Evolutionary conservation across 768 basidiomycete species (phyloP), one percentile per base, ranked within the genome.

Genomic region (Hortiboletus flavorubellus): DNA sequence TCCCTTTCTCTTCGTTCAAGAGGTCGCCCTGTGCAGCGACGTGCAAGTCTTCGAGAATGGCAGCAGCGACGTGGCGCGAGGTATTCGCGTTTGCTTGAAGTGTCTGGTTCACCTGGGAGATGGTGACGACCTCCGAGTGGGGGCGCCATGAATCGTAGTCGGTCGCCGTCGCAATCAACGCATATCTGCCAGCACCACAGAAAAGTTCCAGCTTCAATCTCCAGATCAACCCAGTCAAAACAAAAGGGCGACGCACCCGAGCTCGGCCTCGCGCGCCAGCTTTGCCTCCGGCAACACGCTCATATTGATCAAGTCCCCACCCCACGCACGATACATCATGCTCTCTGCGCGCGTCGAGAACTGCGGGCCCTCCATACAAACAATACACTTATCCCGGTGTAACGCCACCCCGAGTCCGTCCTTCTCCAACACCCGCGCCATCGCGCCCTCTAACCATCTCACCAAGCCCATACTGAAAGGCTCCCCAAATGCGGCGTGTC

Each of bases 331-430:
- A 71, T 98, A 97, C 94, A 97, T 93, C 64, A 81, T 64, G 65
- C 91, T 94, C 80, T 99, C 96, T 16, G 96, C 96, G 37, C 96
- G 77, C n/a, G 96, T 99, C 52, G 93, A 96, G 78, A 99, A 99
- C 73, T 94, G 93, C 33, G 91, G 91, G 46, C 95, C 95, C 68
- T 98, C 94, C 93, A 98, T 98, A 68, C 92, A 94, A 46, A 98
- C 87, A 54, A 98, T 83, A 18, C 85, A 88, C 78, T 87, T 93
- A 30, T 83, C 87, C 49, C 81, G 84, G 71, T 93, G 91, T 51
- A 98, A 71, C 72, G 82, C 75, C 37, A 87, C 83, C 2, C 78
- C 80, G 10, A 77, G 71, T 2, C 85, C 86, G 35, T 84, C 78
- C 30, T 73, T 73, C 7, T 75, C 80, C 50, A 95, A 71, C 35